Base-by-base conservation (phyloP, 768 basidiomycete species). In the Psilocybe sp. region DNA sequence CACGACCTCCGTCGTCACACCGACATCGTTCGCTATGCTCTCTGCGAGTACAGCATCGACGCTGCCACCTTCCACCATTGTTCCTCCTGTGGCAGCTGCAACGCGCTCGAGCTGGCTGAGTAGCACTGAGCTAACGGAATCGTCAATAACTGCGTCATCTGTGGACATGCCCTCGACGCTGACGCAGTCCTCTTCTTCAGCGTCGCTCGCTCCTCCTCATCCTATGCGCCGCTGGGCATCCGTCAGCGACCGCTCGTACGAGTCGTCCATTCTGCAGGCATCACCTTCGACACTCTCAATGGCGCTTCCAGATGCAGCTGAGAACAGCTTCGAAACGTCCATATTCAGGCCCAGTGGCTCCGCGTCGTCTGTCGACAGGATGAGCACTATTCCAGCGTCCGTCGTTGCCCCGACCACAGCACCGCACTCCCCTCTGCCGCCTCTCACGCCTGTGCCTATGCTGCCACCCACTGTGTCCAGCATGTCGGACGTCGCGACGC, bases 251-350 rank as follows among this genome's bases (percentile, higher is more conserved):
- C 61, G 73, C 9, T 85, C 89, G 0, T 92, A 86, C 53, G 89
- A 91, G 16, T 90, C 90, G 0, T 87, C 87, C 1, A 69, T 87
- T n/a, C 70, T 92, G 18, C 72, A 70, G 5, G 83, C 89, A 1
- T 89, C 90, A 2, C 87, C 85, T 14, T 84, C 85, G 16, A 70
- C 80, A 3, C 65, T 65, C 18, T 79, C 78, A 3, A 49, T 78
- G 16, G 74, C 71, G 19, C 62, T 89, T 39, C 80, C 77, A 1
- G 88, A 92, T 39, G 78, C 74, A 4, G 68, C 59, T 8, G 89
- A 91, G 54, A 68, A 60, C 0, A 89, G 87, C 0, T 85, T 82
- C 50, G 89, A 91, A 50, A 88, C 88, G 0, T 89, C 89, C 0
- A 74, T 86, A 62, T 69, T 90, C 60, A 72, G 85, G 23, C 86